A percentile compares a stretch with the other conserved stretches of the same genome.
Conservation (phyloP, 441 rosid species). For the Aquilaria agallochum region DNA sequence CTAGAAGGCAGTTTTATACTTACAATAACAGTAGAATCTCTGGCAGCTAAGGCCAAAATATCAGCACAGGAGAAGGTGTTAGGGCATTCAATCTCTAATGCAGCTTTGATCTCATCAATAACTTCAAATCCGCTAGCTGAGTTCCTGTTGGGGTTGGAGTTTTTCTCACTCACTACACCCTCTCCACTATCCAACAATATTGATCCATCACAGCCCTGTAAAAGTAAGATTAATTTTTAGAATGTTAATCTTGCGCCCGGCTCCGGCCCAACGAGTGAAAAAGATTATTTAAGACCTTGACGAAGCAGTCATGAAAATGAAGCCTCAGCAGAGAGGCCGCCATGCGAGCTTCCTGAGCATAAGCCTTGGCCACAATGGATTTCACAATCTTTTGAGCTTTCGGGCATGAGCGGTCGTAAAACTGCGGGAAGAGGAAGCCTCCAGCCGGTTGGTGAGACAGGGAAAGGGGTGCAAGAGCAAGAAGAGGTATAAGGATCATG, state of each 20-base stretch:
- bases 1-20: constrained; percentile 9
- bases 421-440: constrained; percentile 54
- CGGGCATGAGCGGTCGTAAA: constrained; percentile 67
- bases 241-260: neutral
- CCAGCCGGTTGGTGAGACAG: constrained; percentile 25
- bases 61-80: constrained; percentile 74
- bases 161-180: constrained; percentile 53
- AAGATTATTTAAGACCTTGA: constrained; percentile 40
- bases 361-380: constrained; percentile 64
- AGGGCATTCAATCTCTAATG: constrained; percentile 66
- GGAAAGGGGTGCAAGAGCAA: constrained; percentile 40
- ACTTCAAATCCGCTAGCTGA: constrained; percentile 78
- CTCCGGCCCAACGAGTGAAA: too few relatives aligned
- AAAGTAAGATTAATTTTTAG: neutral
- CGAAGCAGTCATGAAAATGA: constrained; percentile 91
- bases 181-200: constrained; percentile 59
- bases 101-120: constrained; percentile 61
- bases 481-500: constrained; percentile 21
- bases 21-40: constrained; percentile 77
- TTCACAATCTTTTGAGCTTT: constrained; percentile 51
- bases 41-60: constrained; percentile 59
- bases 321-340: constrained; percentile 83
- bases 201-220: constrained; percentile 84
- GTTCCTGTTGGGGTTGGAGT: constrained; percentile 55
- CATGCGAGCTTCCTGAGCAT: constrained; percentile 69